phyloP scores from a whole-genome alignment of 1,139 yeast species.

The Pichiaceae sp. region DNA sequence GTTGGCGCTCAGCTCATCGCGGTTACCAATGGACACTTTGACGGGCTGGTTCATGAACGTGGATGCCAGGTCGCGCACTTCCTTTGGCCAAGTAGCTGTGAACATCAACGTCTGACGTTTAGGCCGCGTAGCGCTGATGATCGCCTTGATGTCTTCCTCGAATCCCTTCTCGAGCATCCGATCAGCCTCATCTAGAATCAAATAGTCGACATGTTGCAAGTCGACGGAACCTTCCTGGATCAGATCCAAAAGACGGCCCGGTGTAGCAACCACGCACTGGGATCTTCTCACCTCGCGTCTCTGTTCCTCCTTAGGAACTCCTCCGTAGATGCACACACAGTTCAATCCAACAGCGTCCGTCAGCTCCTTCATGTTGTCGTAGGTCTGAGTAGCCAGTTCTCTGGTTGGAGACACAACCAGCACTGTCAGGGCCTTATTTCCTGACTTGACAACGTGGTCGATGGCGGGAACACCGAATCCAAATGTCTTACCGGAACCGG shows the following conservation, averaged over 20 bases:
- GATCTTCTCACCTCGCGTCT: slow-evolving; percentile 50
- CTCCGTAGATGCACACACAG: slow-evolving; percentile 91
- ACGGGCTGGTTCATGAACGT: slow-evolving; percentile 79
- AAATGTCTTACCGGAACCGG: slow-evolving; percentile 96
- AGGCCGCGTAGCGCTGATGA: slow-evolving; percentile 45
- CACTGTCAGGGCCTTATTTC: slow-evolving; percentile 53
- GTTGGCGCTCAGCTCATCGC: slow-evolving; percentile 91
- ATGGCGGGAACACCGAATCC: slow-evolving; percentile 99
- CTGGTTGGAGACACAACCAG: slow-evolving; percentile 93
- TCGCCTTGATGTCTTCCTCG: slow-evolving; percentile 87
- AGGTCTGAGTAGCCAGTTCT: slow-evolving; percentile 91
- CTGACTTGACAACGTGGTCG: slow-evolving; percentile 45
- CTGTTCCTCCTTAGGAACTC: slow-evolving; percentile 94
- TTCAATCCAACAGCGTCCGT: slow-evolving; percentile 54
- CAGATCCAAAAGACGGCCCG: slow-evolving; percentile 90
- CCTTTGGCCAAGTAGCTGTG: slow-evolving; percentile 87
- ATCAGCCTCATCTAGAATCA: slow-evolving; percentile 95
- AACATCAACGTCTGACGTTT: slow-evolving; percentile 81
- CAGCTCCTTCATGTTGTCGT: slow-evolving; percentile 68
- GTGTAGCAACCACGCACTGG: slow-evolving; percentile 89
- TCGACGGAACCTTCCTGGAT: slow-evolving; percentile 82
- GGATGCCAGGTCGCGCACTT: slow-evolving; percentile 85
- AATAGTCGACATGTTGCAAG: slow-evolving; percentile 58
- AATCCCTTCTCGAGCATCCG: slow-evolving; percentile 97
- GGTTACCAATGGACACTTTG: slow-evolving; percentile 74